phyloP scores from a whole-genome alignment of 495 filamentous ascomycete genomes.

The Hypoxylon rickii region DNA sequence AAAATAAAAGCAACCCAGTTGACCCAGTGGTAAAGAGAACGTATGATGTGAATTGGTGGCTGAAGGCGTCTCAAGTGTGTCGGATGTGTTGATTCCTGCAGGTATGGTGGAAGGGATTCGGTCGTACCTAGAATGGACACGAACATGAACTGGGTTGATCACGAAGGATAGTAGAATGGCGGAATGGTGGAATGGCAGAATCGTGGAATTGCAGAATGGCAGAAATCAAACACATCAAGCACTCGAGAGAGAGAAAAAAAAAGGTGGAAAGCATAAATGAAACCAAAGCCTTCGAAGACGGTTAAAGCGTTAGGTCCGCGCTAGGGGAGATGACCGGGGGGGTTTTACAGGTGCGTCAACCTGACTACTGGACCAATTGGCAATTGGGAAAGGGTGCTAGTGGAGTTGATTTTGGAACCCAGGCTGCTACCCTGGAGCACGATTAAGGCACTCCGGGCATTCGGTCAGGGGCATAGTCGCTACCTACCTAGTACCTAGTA shows the following conservation, averaged over 20 bases:
- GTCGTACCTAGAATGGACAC: too few species aligned
- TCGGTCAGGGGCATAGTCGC: background rate
- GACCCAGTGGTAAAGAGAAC: background rate
- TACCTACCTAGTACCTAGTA: too few species aligned
- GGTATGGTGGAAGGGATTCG: too few species aligned
- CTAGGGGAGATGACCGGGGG: constrained; percentile 6
- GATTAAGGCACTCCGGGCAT: background rate
- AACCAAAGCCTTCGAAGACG: constrained; percentile 23
- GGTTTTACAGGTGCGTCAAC: background rate
- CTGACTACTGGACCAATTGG: background rate
- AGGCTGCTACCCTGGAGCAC: too few species aligned
- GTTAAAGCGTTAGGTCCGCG: constrained; percentile 22
- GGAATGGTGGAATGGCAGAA: too few species aligned
- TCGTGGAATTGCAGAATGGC: background rate
- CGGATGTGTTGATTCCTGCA: constrained; percentile 28
- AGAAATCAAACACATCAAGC: constrained; percentile 12
- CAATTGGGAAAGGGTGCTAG: constrained; percentile 29
- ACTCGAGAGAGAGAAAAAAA: constrained; percentile 16
- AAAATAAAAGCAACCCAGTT: constrained; percentile 5
- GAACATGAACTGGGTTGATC: constrained; percentile 5
- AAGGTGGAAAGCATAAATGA: constrained; percentile 24
- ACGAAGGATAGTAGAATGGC: background rate
- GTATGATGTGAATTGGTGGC: constrained; percentile 28
- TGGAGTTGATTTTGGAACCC: constrained; percentile 14
- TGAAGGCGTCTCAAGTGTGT: constrained; percentile 24